phyloP scores from a whole-genome alignment of 2,329 filamentous ascomycete species.

The Phyllosticta paracitricarpa region DNA sequence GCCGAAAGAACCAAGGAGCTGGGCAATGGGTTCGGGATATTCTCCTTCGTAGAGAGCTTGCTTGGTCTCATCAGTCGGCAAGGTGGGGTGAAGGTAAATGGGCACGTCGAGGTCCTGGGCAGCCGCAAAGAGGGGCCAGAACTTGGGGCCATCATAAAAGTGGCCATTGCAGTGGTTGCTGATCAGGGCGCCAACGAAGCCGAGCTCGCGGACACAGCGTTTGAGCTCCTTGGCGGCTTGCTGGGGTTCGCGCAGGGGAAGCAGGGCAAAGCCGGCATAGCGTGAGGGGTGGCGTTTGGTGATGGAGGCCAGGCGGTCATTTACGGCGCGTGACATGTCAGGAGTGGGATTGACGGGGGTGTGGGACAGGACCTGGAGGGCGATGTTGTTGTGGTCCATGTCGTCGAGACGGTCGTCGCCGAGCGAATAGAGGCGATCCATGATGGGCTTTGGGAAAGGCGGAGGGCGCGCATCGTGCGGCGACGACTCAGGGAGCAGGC shows the following conservation, averaged over 20 bases:
- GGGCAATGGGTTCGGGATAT: conserved; percentile 19
- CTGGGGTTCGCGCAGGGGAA: conserved; percentile 25
- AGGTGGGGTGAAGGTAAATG: conserved; percentile 25
- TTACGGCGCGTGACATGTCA: conserved; percentile 1
- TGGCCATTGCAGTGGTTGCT: conserved; percentile 23
- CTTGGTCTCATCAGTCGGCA: conserved; percentile 19
- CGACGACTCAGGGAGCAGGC: conserved; percentile 1
- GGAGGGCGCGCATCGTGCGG: conserved; percentile 3
- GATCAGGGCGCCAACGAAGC: conserved; percentile 53
- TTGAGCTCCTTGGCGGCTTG: conserved; percentile 22
- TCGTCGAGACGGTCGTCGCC: conserved; percentile 8
- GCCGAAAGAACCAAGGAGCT: conserved; percentile 31
- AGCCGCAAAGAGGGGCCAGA: conserved; percentile 22
- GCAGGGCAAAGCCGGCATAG: conserved; percentile 33
- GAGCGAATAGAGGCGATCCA: conserved; percentile 6
- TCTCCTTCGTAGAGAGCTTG: conserved; percentile 20
- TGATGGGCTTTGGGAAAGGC: conserved; percentile 1
- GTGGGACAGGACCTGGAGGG: conserved; percentile 8
- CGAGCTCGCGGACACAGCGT: conserved; percentile 29
- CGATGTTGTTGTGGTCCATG: conserved; percentile 8
- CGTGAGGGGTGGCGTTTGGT: conserved; percentile 20
- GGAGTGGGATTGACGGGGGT: conserved; percentile 9
- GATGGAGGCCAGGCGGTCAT: conserved; percentile 8
- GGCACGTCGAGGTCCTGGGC: conserved; percentile 24
- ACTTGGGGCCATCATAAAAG: conserved; percentile 24